A percentile compares a stretch with the other conserved stretches of the same genome.
Evolutionary conservation across 768 basidiomycete genomes (phyloP).

Genomic region (Mycena amicta): DNA sequence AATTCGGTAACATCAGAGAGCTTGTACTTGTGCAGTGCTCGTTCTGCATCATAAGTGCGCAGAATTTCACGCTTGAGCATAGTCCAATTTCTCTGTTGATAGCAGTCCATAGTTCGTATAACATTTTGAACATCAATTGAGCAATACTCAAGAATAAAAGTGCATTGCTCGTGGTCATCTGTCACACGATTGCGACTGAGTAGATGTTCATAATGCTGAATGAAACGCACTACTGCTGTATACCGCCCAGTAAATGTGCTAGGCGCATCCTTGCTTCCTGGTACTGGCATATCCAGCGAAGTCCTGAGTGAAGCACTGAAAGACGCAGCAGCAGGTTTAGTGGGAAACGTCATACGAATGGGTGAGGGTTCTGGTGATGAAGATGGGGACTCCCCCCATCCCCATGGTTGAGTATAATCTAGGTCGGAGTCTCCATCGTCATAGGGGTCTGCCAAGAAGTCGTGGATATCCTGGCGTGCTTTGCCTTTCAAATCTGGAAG

Average conservation of each 20-base stretch:
- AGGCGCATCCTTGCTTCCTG: not conserved
- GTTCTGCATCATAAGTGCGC: not conserved
- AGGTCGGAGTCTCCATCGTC: too few species aligned
- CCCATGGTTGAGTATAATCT: not conserved
- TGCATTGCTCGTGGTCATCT: not conserved
- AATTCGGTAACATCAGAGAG: not conserved
- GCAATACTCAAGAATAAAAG: not conserved
- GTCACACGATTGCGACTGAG: not conserved
- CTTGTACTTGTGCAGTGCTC: not conserved
- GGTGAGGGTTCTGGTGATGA: too few species aligned
- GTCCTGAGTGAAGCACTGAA: not conserved
- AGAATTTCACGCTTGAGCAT: not conserved
- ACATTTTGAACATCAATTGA: not conserved
- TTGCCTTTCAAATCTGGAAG: too few species aligned
- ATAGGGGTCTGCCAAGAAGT: too few species aligned
- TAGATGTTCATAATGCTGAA: not conserved
- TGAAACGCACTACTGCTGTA: not conserved
- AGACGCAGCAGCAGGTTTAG: too few species aligned
- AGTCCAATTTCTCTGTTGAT: not conserved
- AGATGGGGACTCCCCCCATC: too few species aligned
- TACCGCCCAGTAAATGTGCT: not conserved
- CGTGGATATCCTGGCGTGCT: too few species aligned
- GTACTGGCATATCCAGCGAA: not conserved
- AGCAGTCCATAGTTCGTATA: not conserved
- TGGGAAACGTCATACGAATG: too few species aligned